phyloP scores from a whole-genome alignment of 805 yeast genomes.

The Candida parachauliodes region DNA sequence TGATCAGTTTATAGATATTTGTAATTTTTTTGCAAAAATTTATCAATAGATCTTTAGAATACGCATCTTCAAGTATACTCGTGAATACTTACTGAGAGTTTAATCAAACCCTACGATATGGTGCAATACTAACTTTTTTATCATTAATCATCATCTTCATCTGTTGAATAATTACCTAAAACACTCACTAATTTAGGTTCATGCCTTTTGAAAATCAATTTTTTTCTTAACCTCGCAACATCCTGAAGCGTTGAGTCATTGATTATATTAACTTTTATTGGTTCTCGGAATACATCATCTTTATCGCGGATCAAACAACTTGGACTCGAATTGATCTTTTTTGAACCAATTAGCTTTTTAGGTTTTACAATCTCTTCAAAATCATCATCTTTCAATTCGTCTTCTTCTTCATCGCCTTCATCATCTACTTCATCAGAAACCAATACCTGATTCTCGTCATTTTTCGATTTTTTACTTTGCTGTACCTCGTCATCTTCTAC shows the following conservation, averaged over 20 bases:
- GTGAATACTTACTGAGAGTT: too few species aligned
- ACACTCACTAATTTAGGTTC: conserved; percentile 11
- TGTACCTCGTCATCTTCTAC: conserved; percentile 41
- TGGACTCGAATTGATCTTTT: not conserved
- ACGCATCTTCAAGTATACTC: too few species aligned
- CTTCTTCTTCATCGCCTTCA: conserved; percentile 14
- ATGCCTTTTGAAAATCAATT: conserved; percentile 8
- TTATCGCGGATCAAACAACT: too few species aligned
- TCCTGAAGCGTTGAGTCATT: conserved; percentile 12
- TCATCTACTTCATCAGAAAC: conserved; percentile 8
- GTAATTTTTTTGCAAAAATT: too few species aligned
- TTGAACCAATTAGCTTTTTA: not conserved
- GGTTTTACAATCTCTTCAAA: conserved; percentile 1
- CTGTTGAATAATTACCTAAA: conserved; percentile 28
- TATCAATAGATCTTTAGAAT: too few species aligned
- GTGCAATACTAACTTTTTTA: not conserved
- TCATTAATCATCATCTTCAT: conserved; percentile 20
- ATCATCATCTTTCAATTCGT: conserved; percentile 13
- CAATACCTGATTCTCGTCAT: not conserved
- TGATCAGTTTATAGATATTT: too few species aligned
- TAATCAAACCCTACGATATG: too few species aligned
- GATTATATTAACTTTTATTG: conserved; percentile 8
- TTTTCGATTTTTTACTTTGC: conserved; percentile 8
- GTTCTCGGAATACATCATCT: not conserved
- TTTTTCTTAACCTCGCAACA: conserved; percentile 13